Evolutionary conservation across 768 basidiomycete species (phyloP).

Genomic region (Xerocomellus chrysenteron): DNA sequence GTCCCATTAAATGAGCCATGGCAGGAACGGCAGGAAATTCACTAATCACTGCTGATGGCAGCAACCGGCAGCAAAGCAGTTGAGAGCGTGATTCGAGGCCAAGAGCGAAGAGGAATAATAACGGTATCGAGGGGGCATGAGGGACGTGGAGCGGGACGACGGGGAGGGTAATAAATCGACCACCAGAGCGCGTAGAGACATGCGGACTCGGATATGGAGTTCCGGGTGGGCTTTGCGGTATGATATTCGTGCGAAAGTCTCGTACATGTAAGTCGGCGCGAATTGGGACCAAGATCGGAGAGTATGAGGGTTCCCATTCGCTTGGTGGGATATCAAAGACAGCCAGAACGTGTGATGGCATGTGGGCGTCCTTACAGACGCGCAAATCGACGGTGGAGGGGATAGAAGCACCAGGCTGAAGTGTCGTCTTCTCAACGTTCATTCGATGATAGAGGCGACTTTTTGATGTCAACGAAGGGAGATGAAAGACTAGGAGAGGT

Average conservation of each 20-base stretch:
- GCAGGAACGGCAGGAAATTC: constrained; percentile 62
- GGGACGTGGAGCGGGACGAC: constrained; percentile 49
- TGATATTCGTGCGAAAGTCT: constrained; percentile 38
- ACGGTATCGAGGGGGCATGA: constrained; percentile 51
- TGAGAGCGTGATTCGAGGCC: constrained; percentile 49
- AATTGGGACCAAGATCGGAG: constrained; percentile 54
- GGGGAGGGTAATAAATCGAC: constrained; percentile 47
- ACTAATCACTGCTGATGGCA: constrained; percentile 48
- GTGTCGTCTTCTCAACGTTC: constrained; percentile 32
- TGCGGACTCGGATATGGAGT: constrained; percentile 34
- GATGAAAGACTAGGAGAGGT: not conserved
- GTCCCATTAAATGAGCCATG: constrained; percentile 54
- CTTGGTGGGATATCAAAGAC: constrained; percentile 36
- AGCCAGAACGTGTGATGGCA: constrained; percentile 60
- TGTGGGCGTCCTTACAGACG: constrained; percentile 42
- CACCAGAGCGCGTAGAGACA: constrained; percentile 14
- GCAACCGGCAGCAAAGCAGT: constrained; percentile 48
- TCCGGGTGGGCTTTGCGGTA: constrained; percentile 34
- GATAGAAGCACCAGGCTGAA: constrained; percentile 28
- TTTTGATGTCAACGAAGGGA: constrained; percentile 7
- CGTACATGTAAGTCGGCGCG: constrained; percentile 45
- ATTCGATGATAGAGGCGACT: constrained; percentile 34
- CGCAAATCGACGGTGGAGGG: constrained; percentile 50
- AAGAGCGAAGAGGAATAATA: constrained; percentile 59
- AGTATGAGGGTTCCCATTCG: constrained; percentile 30